Evolutionary conservation across 1,284 basidiomycete genomes (phyloP), one percentile per base, ranked within the genome.

Genomic region (Ganoderma multipileum): DNA sequence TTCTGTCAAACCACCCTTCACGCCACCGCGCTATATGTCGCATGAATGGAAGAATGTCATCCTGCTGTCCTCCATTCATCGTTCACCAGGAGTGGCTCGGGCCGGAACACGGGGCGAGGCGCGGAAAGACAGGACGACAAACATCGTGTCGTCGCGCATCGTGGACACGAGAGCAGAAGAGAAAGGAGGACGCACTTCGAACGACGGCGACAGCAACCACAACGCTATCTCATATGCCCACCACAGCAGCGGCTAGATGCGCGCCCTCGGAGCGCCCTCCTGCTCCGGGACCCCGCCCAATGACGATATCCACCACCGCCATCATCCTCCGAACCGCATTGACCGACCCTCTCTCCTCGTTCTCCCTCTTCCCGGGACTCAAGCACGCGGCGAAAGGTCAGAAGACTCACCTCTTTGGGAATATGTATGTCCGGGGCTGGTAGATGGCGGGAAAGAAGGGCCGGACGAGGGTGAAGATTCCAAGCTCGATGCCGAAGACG

Each of bases 371-470:
- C 28, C 23, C 42, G 16, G 23, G 52, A 54, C 63, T 38, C 33
- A 64, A 64, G 64, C 42, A 65, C 57, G 52, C 52, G 42, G 28
- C 23, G 60, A 33, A 64, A 39, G 23, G 26, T 6, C 38, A 5
- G 2, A 38, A 1, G 39, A 79, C 85, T 79, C 77, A 89, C 87
- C 81, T 72, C 78, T 85, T 75, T 69, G 77, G 55, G 76, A 81
- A 58, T 85, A 89, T 74, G 89, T 89, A 54, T 16, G 93, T 92
- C 63, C 94, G 83, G 0, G 95, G 95, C 76, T 96, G 93, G 77
- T 96, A 96, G 38, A 94, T 89, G 16, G 86, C 82, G 72, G 87
- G 91, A 82, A 94, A 94, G 73, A 87, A 87, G 0, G 89, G 89
- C 44, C 92, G 83, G 23, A 94, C 78, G 71, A 93, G 68, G 28